Conservation (phyloP, 176 grass and related monocot genomes). For the Avena eriantha region DNA sequence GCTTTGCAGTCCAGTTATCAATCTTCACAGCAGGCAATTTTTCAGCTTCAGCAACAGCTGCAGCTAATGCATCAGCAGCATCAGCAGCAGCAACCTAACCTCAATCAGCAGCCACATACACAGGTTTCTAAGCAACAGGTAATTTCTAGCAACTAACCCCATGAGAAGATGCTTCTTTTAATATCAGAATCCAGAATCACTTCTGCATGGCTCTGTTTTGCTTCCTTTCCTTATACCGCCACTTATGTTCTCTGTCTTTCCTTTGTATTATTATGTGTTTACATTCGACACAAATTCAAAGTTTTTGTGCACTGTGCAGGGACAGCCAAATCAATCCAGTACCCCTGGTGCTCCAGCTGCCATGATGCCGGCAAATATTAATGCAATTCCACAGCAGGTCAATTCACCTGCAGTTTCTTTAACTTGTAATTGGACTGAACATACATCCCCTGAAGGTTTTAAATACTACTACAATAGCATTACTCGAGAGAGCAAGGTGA, state of each 20-base stretch:
- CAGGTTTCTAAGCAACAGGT: conserved; percentile 81
- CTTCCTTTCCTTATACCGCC: conserved; percentile 17
- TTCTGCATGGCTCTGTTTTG: conserved; percentile 15
- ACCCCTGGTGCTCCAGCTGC: conserved; percentile 56
- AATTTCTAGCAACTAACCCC: conserved; percentile 18
- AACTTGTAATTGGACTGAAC: conserved; percentile 95
- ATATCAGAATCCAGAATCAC: not conserved
- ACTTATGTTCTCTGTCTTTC: conserved; percentile 27
- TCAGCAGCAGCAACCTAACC: conserved; percentile 57
- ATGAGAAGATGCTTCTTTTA: conserved; percentile 11
- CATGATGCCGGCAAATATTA: conserved; percentile 52
- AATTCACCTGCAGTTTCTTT: conserved; percentile 68
- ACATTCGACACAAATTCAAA: conserved; percentile 18
- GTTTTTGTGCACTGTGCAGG: conserved; percentile 27
- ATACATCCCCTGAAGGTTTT: conserved; percentile 93
- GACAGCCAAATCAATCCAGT: conserved; percentile 55
- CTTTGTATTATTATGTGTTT: conserved; percentile 23
- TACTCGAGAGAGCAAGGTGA: conserved; percentile 94
- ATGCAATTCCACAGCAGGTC: conserved; percentile 59
- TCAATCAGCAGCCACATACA: conserved; percentile 59
- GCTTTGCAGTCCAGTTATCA: conserved; percentile 97
- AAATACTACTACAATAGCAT: conserved; percentile 97
- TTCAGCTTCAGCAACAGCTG: conserved; percentile 93
- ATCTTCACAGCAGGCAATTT: conserved; percentile 97
- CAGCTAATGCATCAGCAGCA: conserved; percentile 96